These are phyloP conservation scores for Fusarium irregulare DNA, from an alignment of 2,329 filamentous ascomycete species.

Conservation along the genomic window DNA sequence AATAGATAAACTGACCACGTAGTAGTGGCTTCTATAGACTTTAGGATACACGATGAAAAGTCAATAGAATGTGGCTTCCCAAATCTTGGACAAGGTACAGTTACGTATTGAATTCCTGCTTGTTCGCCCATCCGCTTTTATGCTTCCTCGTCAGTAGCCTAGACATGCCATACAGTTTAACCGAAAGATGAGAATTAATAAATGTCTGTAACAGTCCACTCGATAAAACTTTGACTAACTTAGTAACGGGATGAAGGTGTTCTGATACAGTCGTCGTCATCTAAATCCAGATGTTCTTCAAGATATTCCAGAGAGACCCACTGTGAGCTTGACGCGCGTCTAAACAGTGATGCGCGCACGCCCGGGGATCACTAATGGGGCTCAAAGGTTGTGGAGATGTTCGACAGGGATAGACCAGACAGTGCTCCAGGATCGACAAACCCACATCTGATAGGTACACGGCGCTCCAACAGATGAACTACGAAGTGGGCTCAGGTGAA, in stretches of 20 bases:
- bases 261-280: not conserved
- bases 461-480: accelerated
- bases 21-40: accelerated
- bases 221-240: not conserved
- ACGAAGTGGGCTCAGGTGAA: not conserved
- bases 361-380: not conserved
- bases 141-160: too few relatives aligned
- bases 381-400: not conserved
- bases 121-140: accelerated
- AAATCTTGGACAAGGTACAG: accelerated
- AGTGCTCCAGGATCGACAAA: not conserved
- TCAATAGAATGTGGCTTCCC: accelerated
- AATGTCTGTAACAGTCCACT: too few relatives aligned
- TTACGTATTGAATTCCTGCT: accelerated
- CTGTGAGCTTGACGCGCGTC: not conserved
- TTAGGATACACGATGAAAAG: accelerated
- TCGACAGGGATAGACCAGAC: not conserved
- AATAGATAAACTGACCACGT: accelerated
- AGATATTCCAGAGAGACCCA: not conserved
- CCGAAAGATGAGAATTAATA: too few relatives aligned
- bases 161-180: too few relatives aligned
- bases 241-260: accelerated
- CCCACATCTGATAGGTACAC: not conserved
- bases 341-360: not conserved
- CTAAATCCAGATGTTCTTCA: not conserved